Evolutionary conservation across 441 rosid genomes (phyloP), one percentile per base, ranked within the genome.

Genomic region (Corymbia calophylla): DNA sequence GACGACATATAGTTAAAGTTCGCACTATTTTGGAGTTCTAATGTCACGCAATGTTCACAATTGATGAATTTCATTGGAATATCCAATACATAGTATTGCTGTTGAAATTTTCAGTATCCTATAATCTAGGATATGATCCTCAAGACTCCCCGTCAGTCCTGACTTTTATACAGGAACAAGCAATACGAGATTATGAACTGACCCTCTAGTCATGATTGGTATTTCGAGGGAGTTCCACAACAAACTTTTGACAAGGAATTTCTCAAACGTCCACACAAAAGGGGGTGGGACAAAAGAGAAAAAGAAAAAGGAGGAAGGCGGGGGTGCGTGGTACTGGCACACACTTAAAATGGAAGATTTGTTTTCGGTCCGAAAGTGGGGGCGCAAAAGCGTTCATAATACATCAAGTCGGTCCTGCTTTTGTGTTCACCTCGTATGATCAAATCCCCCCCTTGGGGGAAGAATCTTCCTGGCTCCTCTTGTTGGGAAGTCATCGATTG

Each of bases 401-500:
- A 77, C 84, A 77, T 77, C 84, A 77, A 39, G 84, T 77, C 84
- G 84, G 84, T 44, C 64, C 44, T 77, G 84, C 84, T 77, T 77
- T 44, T 77, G 49, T 73, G 84, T 77, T 77, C 84, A 39, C 84
- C 84, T 77, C 84, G 84, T 77, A 39, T 77, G 84, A 77, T 77
- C 84, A 77, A 44, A 77, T 35, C 49, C 16, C 14, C 16, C 14
- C 64, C 15, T 19, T 73, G 29, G 27, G 47, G 82, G 82, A 73
- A 73, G 82, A 73, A 73, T 73, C 82, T 73, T 21, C 82, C 21
- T 19, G 82, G 82, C 82, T 73, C 82, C 82, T 73, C 82, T 39
- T 73, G 82, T 73, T 73, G 82, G 25, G 29, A 49, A 23, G 29
- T 73, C 77, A 68, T 68, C 77, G 23, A 64, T 68, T 31, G 39